phyloP scores from a whole-genome alignment of 768 basidiomycete species.

The Podaxis sp. region DNA sequence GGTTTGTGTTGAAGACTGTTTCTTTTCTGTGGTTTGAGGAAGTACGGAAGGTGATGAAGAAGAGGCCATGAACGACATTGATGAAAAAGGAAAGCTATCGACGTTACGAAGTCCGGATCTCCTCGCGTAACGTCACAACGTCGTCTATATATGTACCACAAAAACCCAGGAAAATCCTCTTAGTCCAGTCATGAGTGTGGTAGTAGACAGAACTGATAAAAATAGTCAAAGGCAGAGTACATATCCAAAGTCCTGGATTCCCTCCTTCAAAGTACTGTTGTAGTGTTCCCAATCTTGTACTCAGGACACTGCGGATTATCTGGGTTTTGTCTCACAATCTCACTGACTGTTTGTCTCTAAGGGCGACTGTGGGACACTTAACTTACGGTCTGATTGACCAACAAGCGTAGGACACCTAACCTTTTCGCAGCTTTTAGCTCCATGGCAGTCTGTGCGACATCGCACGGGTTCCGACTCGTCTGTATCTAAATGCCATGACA shows the following conservation, averaged over 20 bases:
- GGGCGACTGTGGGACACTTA: no score
- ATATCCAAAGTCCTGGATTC: constrained; percentile 40
- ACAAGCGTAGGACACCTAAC: no score
- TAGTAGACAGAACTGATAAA: not conserved
- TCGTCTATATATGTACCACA: not conserved
- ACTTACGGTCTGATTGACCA: no score
- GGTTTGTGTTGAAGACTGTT: constrained; percentile 22
- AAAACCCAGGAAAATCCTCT: not conserved
- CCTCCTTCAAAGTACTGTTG: constrained; percentile 30
- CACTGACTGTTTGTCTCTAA: no score
- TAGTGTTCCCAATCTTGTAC: constrained; percentile 57
- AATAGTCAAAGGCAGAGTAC: not conserved
- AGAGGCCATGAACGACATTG: constrained; percentile 2
- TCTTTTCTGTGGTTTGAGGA: constrained; percentile 8
- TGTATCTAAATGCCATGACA: not conserved
- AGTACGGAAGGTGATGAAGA: not conserved
- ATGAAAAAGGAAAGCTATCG: not conserved
- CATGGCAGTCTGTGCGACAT: no score
- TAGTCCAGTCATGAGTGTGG: not conserved
- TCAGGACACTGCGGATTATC: constrained; percentile 26
- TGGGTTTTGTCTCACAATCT: no score
- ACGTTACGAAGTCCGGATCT: not conserved
- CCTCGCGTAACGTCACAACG: not conserved
- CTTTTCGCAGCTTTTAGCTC: no score
- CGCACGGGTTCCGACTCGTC: no score